These are phyloP conservation scores for Penstemon newberryi DNA, from an alignment of 257 asterid genomes.

Conservation along the genomic window DNA sequence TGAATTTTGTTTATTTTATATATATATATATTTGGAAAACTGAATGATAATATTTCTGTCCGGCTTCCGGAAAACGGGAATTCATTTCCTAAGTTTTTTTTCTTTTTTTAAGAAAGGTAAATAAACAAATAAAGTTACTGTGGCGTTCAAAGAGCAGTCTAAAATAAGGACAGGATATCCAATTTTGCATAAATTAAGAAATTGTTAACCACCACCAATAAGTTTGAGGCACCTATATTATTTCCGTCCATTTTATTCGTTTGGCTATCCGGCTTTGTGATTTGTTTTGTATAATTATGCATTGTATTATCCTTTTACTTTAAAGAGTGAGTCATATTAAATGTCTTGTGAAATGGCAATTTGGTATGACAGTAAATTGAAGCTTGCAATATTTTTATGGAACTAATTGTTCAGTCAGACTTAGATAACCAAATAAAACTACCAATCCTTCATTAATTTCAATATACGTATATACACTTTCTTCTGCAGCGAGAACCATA, in stretches of 20 bases:
- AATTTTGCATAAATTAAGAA: constrained; percentile 14
- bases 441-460: not conserved
- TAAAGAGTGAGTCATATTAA: not conserved
- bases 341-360: not conserved
- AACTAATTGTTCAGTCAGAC: no score
- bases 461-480: not conserved
- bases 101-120: constrained; percentile 1
- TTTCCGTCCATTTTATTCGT: not conserved
- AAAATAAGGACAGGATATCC: constrained; percentile 11
- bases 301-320: not conserved
- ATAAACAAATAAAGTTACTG: not conserved
- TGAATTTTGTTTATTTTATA: constrained; percentile 5
- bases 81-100: not conserved
- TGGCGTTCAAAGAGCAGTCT: constrained; percentile 8
- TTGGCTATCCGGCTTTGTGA: not conserved
- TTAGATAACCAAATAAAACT: no score
- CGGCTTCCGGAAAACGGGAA: not conserved
- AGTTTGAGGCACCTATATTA: not conserved
- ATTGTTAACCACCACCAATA: constrained; percentile 10
- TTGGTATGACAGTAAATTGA: not conserved
- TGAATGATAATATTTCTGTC: constrained; percentile 14
- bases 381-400: not conserved
- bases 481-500: not conserved
- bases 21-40: constrained; percentile 3
- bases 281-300: not conserved